Percentiles rank a stretch among this genome's conserved stretches.
These are phyloP conservation scores for Erigeron philadelphicus DNA, from an alignment of 140 eudicot species.

Conservation along the genomic window DNA sequence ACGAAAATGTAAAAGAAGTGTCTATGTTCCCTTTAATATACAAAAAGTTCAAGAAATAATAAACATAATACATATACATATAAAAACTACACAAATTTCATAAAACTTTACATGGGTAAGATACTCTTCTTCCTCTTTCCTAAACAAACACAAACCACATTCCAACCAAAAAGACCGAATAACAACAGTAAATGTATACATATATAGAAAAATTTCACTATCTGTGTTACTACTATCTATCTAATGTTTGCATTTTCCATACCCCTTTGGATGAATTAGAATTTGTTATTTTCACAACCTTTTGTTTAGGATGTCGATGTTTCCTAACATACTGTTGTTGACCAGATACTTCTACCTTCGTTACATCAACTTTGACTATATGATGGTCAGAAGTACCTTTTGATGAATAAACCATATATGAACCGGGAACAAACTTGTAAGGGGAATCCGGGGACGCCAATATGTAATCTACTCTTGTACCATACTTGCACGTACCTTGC, in stretches of 20 bases:
- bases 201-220: slow-evolving; percentile 1
- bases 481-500: slow-evolving; percentile 95
- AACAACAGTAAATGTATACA: slow-evolving; percentile 4
- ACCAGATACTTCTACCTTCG: slow-evolving; percentile 31
- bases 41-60: slow-evolving; percentile 17
- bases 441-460: slow-evolving; percentile 66
- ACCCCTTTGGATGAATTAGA: slow-evolving; percentile 60
- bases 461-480: slow-evolving; percentile 84
- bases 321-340: slow-evolving; percentile 30
- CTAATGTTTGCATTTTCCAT: slow-evolving; percentile 52
- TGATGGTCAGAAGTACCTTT: slow-evolving; percentile 99
- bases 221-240: slow-evolving; percentile 24
- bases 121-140: slow-evolving; percentile 22
- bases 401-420: slow-evolving; percentile 80
- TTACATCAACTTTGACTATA: slow-evolving; percentile 82
- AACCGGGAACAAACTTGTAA: slow-evolving; percentile 86
- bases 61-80: slow-evolving; percentile 4
- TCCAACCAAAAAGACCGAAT: slow-evolving; percentile 19
- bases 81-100: slow-evolving; percentile 18
- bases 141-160: slow-evolving; percentile 21
- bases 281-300: slow-evolving; percentile 58
- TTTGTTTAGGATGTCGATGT: slow-evolving; percentile 42
- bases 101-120: slow-evolving; percentile 19
- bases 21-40: background rate
- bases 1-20: slow-evolving; percentile 14